Base-by-base conservation (phyloP, 2,329 filamentous ascomycete species). In the Fusarium floridanum region DNA sequence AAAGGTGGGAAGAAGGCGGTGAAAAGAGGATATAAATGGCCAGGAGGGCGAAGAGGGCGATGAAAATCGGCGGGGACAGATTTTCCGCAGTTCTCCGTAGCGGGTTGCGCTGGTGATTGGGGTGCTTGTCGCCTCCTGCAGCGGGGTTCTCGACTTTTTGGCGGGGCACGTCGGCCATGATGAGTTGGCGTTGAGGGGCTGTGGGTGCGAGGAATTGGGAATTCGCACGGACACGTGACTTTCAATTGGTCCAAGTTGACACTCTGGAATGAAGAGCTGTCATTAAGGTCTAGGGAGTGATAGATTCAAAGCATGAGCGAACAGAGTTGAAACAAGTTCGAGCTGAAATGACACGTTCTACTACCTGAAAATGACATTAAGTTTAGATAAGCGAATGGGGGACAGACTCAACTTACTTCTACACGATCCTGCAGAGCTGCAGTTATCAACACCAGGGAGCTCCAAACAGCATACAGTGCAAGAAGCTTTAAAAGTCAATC, bases 61-160 rank as follows among this genome's bases (percentile, higher is more conserved):
- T 79, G 77, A 85, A 83, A 82, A 84, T 76, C 81, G 81, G 84
- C 81, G 85, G 84, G 84, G 83, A 81, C 72, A 84, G 81, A 82
- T 84, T 83, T 83, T 81, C 80, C 74, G 79, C 71, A 66, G 79
- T 79, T 67, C 75, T 79, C 77, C 80, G 76, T 77, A 73, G 66
- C 72, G 76, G 73, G 69, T 71, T 73, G 65, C 65, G 76, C 69
- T 73, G 68, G 60, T 68, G 74, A 71, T 77, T 65, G 66, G 74
- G 68, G 61, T 76, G 64, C 73, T 79, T 67, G 45, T 70, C 72
- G 73, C 68, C 69, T 73, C 70, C 68, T 71, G 76, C 76, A 79
- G 82, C 81, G 81, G 81, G 81, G 82, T 81, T 76, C 67, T 79
- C 36, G 56, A 41, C 70, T 65, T 69, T 76, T 62, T 83, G 80